Conservation (phyloP, 805 yeast genomes). For the Kregervanrija delftensis region DNA sequence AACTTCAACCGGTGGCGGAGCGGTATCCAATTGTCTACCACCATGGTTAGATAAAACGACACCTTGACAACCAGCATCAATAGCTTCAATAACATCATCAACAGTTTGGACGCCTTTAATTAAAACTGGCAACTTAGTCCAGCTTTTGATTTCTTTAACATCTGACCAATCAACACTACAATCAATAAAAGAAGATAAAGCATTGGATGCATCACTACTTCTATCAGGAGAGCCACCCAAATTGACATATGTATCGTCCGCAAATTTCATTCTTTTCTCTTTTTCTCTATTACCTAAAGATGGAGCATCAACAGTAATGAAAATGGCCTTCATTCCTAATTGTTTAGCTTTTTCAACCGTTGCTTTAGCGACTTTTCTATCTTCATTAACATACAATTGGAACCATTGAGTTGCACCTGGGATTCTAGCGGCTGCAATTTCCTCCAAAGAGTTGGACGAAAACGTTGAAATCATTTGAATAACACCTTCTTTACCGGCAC, state of each 20-base stretch:
- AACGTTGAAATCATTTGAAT: conserved; percentile 92
- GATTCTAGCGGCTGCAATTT: conserved; percentile 63
- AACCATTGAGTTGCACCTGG: conserved; percentile 78
- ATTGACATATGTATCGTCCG: conserved; percentile 39
- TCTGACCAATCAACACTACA: conserved; percentile 61
- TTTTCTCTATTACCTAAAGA: conserved; percentile 87
- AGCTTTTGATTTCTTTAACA: conserved; percentile 44
- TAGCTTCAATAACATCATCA: conserved; percentile 72
- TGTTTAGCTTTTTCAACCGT: conserved; percentile 66
- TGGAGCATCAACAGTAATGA: conserved; percentile 91
- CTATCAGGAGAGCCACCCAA: conserved; percentile 48
- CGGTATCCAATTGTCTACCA: conserved; percentile 79
- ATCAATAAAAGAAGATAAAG: conserved; percentile 81
- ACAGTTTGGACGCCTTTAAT: conserved; percentile 82
- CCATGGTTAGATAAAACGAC: conserved; percentile 88
- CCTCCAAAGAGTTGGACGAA: conserved; percentile 85
- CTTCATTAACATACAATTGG: conserved; percentile 78
- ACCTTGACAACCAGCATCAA: conserved; percentile 65
- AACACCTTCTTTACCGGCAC: conserved; percentile 64
- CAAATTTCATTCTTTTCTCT: conserved; percentile 25
- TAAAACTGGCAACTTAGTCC: conserved; percentile 59
- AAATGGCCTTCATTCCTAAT: conserved; percentile 73
- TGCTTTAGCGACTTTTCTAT: conserved; percentile 54
- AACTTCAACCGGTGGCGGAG: conserved; percentile 72
- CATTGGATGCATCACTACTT: conserved; percentile 78